Conservation (phyloP, 768 basidiomycete genomes). For the Suillus clintonianus region DNA sequence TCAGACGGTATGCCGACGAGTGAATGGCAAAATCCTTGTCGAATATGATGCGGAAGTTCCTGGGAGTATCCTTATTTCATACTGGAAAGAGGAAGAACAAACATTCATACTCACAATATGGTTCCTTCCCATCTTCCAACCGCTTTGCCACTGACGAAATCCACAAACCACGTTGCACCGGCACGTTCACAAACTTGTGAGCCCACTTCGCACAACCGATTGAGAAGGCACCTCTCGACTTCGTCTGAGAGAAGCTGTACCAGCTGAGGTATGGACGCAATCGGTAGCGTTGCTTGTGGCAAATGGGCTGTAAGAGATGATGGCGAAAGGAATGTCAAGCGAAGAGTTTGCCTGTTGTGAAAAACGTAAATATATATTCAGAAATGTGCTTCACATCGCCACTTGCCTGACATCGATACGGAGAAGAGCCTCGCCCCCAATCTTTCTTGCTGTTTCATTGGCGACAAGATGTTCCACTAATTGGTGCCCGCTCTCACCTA, state of each 20-base stretch:
- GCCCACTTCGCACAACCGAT: conserved; percentile 70
- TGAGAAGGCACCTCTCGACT: conserved; percentile 68
- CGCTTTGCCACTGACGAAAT: conserved; percentile 58
- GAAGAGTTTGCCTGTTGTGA: conserved; percentile 65
- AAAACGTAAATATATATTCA: not conserved
- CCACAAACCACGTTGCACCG: conserved; percentile 76
- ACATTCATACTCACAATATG: conserved; percentile 55
- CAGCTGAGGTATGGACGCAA: conserved; percentile 78
- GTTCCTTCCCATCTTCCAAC: conserved; percentile 83
- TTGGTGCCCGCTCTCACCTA: conserved; percentile 67
- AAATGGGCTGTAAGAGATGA: conserved; percentile 78
- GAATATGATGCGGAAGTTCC: conserved; percentile 65
- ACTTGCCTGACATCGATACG: conserved; percentile 68
- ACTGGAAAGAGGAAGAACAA: not conserved
- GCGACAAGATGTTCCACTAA: conserved; percentile 51
- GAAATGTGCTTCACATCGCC: not conserved
- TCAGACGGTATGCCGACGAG: conserved; percentile 60
- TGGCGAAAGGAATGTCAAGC: conserved; percentile 76
- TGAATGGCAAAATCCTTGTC: conserved; percentile 50
- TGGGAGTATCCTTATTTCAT: conserved; percentile 26
- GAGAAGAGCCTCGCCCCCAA: conserved; percentile 75
- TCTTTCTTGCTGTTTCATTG: conserved; percentile 38
- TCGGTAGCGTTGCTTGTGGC: conserved; percentile 72
- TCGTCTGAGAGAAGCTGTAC: conserved; percentile 76
- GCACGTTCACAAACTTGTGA: conserved; percentile 50